Base-by-base conservation (phyloP, 768 basidiomycete species). In the Phylloporus sp. region DNA sequence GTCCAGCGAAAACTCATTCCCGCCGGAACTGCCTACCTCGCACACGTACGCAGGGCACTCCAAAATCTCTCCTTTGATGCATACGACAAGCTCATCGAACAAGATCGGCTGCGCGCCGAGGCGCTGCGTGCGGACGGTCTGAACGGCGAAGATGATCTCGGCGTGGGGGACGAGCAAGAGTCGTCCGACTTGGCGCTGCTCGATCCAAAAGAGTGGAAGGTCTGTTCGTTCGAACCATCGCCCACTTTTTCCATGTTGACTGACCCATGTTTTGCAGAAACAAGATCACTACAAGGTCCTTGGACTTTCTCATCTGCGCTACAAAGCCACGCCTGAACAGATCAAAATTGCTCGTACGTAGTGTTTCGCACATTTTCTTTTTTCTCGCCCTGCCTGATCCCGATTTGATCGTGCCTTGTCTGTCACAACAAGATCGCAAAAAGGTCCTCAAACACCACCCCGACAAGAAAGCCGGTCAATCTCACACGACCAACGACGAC, bases 121-220 rank as follows among this genome's bases (percentile, higher is more conserved):
- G 72, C 72, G 5, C 69, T 80, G 15, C 75, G 77, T 54, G 71
- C 61, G 5, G 67, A 68, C 35, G 80, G 73, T 17, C 59, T 69
- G 31, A 73, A 72, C 43, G 68, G 68, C 6, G 87, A 86, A 51
- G 88, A 90, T 58, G 93, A 94, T 71, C 81, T 91, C 11, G 95
- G 92, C 23, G 86, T 98, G 6, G 94, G 93, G 2, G 87, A 91
- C 48, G 96, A 98, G 69, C 74, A 81, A 52, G 95, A 98, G 72
- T 66, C 77, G 17, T 71, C 75, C 4, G 83, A 82, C 20, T 57
- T 92, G 38, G 66, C 92, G 32, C 64, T 71, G 36, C 72, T 83
- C n/a, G 95, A 99, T 72, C 90, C 95, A 6, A 97, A 97, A 69
- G 92, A 95, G 63, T 98, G 96, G 95, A 99, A 98, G 80, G 90